A percentile compares a stretch with the other conserved stretches of the same genome.
These are phyloP conservation scores for Mollisiaceae sp. DNA, from an alignment of 2,329 filamentous ascomycete species.

Conservation along the genomic window DNA sequence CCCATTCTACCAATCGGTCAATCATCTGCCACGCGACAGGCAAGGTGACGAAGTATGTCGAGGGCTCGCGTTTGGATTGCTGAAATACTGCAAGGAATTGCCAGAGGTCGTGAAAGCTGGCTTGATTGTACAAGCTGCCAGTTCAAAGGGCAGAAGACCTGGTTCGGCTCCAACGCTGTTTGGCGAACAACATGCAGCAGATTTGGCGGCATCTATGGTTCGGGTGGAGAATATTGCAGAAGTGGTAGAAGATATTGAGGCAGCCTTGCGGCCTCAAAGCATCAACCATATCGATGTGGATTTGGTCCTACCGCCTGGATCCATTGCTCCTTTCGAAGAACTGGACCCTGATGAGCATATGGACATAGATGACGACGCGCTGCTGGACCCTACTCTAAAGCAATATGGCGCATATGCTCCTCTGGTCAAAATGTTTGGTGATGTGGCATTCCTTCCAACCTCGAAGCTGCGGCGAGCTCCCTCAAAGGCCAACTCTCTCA, in stretches of 20 bases:
- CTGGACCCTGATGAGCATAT: conserved; percentile 64
- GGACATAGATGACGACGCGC: conserved; percentile 64
- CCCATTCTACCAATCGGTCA: conserved; percentile 87
- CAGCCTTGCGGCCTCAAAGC: conserved; percentile 79
- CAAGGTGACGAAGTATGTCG: conserved; percentile 95
- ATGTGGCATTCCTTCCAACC: conserved; percentile 85
- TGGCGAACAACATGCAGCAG: conserved; percentile 89
- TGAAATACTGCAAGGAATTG: conserved; percentile 93
- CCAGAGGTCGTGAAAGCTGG: conserved; percentile 75
- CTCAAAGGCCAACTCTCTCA: conserved; percentile 82
- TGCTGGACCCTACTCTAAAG: conserved; percentile 65
- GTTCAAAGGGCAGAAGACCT: conserved; percentile 57
- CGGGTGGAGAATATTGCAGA: conserved; percentile 78
- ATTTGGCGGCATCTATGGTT: conserved; percentile 84
- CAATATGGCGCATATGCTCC: conserved; percentile 81
- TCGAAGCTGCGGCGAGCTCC: conserved; percentile 83
- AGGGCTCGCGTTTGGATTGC: conserved; percentile 87
- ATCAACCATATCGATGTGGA: conserved; percentile 88
- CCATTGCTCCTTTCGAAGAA: conserved; percentile 67
- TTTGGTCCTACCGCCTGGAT: conserved; percentile 79
- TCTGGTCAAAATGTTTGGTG: conserved; percentile 79
- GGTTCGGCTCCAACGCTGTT: conserved; percentile 71
- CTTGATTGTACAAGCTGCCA: conserved; percentile 58
- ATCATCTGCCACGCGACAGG: conserved; percentile 87
- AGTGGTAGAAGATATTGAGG: conserved; percentile 73